Evolutionary conservation across 257 asterid genomes (phyloP).

Genomic region (Nicotiana undulata): DNA sequence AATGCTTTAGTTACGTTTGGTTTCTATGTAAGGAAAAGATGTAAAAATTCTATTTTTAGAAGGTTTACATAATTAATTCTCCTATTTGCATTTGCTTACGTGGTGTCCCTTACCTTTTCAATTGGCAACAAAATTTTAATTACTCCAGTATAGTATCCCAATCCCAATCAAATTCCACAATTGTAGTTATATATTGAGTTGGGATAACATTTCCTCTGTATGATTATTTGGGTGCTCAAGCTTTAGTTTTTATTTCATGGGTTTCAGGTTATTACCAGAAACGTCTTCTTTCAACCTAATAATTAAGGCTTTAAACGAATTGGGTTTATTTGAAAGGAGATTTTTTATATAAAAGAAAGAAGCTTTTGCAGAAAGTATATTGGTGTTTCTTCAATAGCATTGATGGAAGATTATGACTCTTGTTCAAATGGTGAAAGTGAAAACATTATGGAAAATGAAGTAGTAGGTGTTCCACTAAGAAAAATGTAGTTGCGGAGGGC

Average conservation of each 20-base stretch:
- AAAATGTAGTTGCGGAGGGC: slow-evolving; percentile 3
- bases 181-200: not conserved
- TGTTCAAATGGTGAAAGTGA: slow-evolving; percentile 26
- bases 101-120: too few relatives aligned
- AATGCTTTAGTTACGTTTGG: too few relatives aligned
- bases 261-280: slow-evolving; percentile 24
- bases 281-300: slow-evolving; percentile 15
- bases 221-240: not conserved
- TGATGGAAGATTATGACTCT: slow-evolving; percentile 32
- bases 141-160: too few relatives aligned
- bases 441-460: slow-evolving; percentile 23
- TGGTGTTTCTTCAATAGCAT: slow-evolving; percentile 27
- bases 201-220: not conserved
- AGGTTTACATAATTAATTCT: too few relatives aligned
- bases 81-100: too few relatives aligned
- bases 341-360: slow-evolving; percentile 3
- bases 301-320: slow-evolving; percentile 9
- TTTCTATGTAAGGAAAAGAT: too few relatives aligned
- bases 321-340: slow-evolving; percentile 16
- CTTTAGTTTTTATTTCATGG: slow-evolving; percentile 36
- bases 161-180: too few relatives aligned
- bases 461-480: slow-evolving; percentile 6
- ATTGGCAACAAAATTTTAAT: too few relatives aligned
- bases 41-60: too few relatives aligned
- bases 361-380: slow-evolving; percentile 25